Evolutionary conservation across 2,329 filamentous ascomycete genomes (phyloP), one percentile per base, ranked within the genome.

Genomic region (Biscogniauxia marginata): DNA sequence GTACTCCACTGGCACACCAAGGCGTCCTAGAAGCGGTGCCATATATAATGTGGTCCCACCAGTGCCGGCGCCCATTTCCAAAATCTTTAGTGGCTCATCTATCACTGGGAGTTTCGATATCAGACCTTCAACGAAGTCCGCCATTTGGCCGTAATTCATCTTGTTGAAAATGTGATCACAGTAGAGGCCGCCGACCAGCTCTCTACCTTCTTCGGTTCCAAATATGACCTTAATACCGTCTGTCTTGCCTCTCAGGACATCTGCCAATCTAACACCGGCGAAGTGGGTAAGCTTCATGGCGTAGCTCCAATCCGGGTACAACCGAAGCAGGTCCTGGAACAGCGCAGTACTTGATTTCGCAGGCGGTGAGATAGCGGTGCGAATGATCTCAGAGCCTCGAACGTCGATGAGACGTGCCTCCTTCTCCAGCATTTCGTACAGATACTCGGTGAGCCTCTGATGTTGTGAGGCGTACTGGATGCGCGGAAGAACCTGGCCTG

Each of bases 221-320:
- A 78, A 78, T 7, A 78, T 67, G 1, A 77, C 57, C 48, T 71
- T 63, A 18, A 77, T 64, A 1, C 73, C 72, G 53, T 77, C 73
- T 9, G 67, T 65, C 20, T 71, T 61, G 9, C 74, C 75, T 3
- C 18, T 56, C 8, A 74, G 52, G 0, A 71, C 66, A 3, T 67
- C 60, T 1, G 69, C 67, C 3, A 73, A 60, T 6, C 64, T 62
- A 1, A 60, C 57, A 8, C 70, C 71, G 1, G 60, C 63, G 50
- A 66, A 63, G 48, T 58, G 63, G 9, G 63, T 65, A 8, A 71
- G 57, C 9, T 63, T 46, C 52, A 69, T 70, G 2, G 69, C 65
- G 1, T 55, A 57, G 7, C 52, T 58, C 46, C 68, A 65, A 6
- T 70, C 68, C 0, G 70, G 71, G 47, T 65, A 66, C 1, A 52